Evolutionary conservation across 2,329 filamentous ascomycete genomes (phyloP).

Genomic region (Lachnellula arida): DNA sequence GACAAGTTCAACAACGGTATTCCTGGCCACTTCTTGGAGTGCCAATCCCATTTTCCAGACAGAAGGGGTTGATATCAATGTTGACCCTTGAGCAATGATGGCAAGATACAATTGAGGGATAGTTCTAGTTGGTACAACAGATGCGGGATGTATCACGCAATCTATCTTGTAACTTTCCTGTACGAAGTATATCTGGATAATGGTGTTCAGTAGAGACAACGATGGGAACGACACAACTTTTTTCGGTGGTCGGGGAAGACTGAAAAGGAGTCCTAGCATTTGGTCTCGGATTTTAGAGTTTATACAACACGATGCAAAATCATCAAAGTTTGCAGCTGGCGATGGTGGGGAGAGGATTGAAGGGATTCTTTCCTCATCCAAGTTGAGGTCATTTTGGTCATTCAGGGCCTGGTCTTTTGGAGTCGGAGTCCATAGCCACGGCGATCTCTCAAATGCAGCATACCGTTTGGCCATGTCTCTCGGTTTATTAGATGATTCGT

Average conservation of each 20-base stretch:
- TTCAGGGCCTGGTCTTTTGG: constrained; percentile 12
- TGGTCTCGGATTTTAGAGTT: constrained; percentile 11
- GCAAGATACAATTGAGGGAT: constrained; percentile 15
- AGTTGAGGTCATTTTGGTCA: constrained; percentile 13
- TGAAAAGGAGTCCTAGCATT: constrained; percentile 11
- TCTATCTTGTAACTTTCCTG: constrained; percentile 12
- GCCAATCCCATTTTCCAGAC: constrained; percentile 24
- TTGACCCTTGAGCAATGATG: constrained; percentile 16
- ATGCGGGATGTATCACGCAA: constrained; percentile 15
- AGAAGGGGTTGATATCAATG: constrained; percentile 16
- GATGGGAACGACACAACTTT: constrained; percentile 14
- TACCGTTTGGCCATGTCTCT: constrained; percentile 11
- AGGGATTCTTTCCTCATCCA: constrained; percentile 20
- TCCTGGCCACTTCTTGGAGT: constrained; percentile 18
- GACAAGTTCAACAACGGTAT: constrained; percentile 11
- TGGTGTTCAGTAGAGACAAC: constrained; percentile 14
- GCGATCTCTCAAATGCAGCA: constrained; percentile 22
- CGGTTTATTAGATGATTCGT: neutral
- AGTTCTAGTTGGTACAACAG: constrained; percentile 2
- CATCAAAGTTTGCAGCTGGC: neutral
- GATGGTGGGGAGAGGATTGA: constrained; percentile 1
- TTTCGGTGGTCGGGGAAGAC: constrained; percentile 1
- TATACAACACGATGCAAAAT: constrained; percentile 11
- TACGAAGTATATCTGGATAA: constrained; percentile 16
- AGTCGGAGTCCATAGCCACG: constrained; percentile 19